phyloP scores from a whole-genome alignment of 352 stramenopile genomes.

The Globisporangium yorkense region DNA sequence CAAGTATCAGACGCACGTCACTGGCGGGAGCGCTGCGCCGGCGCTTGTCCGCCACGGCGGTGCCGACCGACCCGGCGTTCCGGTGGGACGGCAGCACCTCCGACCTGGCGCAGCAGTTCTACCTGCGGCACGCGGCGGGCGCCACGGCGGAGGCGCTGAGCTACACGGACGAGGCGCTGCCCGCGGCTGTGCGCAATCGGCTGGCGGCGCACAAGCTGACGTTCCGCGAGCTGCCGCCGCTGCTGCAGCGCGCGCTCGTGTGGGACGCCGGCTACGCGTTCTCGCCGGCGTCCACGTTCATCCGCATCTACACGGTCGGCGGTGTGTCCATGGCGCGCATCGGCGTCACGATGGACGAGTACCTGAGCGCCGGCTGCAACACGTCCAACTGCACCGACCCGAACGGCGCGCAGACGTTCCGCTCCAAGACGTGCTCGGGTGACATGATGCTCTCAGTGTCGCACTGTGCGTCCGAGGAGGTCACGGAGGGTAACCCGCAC shows the following conservation, averaged over 20 bases:
- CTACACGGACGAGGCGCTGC: conserved; percentile 10
- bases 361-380: conserved; percentile 17
- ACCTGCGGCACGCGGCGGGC: conserved; percentile 9
- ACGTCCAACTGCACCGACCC: conserved; percentile 23
- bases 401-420: conserved; percentile 6
- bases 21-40: background rate
- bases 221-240: conserved; percentile 12
- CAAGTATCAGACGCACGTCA: background rate
- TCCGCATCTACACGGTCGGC: conserved; percentile 18
- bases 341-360: conserved; percentile 18
- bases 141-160: conserved; percentile 16
- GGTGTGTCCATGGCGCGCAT: conserved; percentile 20
- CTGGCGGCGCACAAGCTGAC: conserved; percentile 1
- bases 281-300: conserved; percentile 9
- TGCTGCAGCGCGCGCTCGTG: conserved; percentile 30
- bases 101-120: conserved; percentile 14
- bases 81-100: conserved; percentile 27
- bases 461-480: conserved; percentile 24
- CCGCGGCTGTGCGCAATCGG: conserved; percentile 6
- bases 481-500: conserved; percentile 4
- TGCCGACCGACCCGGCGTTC: conserved; percentile 16
- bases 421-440: conserved; percentile 22
- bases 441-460: conserved; percentile 25
- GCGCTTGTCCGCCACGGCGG: background rate
- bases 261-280: conserved; percentile 36